These are phyloP conservation scores for Staphylotrichum tortipilum DNA, from an alignment of 495 filamentous ascomycete species.

Conservation along the genomic window DNA sequence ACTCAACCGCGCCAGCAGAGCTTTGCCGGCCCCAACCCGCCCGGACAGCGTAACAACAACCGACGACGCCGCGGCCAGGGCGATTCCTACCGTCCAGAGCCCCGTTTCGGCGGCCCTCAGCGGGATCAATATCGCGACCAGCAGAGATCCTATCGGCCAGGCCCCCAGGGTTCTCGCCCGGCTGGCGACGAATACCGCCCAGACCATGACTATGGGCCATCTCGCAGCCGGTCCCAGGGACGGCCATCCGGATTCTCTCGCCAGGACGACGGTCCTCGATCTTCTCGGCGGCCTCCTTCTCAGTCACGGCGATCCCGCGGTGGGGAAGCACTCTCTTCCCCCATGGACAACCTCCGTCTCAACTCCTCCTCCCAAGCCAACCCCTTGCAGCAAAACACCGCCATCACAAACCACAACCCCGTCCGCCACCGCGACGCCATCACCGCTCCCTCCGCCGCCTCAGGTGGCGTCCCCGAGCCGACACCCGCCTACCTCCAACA, in stretches of 20 bases:
- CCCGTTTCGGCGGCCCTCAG: no score
- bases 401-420: neutral
- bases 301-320: neutral
- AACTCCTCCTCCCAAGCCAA: neutral
- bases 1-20: neutral
- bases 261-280: neutral
- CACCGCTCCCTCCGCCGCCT: conserved; percentile 28
- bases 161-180: no score
- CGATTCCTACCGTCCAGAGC: neutral
- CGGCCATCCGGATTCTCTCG: no score
- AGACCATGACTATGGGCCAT: no score
- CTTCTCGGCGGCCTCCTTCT: neutral
- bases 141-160: no score
- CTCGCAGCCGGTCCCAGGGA: no score
- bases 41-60: no score
- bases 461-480: conserved; percentile 43
- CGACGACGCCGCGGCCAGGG: neutral
- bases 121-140: no score
- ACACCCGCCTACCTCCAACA: conserved; percentile 31
- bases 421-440: conserved; percentile 17
- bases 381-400: neutral
- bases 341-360: neutral
- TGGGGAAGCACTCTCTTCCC: neutral
- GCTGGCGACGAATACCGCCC: no score
- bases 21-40: no score